Base-by-base conservation (phyloP, 768 basidiomycete genomes). In the Auricularia sp. region DNA sequence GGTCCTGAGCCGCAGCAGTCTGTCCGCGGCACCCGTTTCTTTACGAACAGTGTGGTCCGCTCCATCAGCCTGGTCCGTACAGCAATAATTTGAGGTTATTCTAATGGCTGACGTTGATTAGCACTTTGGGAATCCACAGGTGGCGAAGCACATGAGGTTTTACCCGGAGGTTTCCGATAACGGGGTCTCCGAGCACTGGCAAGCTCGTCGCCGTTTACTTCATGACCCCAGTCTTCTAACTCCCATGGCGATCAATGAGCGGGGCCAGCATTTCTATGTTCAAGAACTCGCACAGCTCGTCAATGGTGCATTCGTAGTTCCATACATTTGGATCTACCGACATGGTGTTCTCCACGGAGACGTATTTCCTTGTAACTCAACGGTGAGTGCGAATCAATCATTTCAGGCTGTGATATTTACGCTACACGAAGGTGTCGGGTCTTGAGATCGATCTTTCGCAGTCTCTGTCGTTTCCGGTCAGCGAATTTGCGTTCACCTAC, bases 21-120 rank as follows among this genome's bases (percentile, higher is more conserved):
- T 0, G 11, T 67, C 0, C 60, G 70, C 3, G 74, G 73, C 11
- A 76, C 75, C 61, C 59, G 67, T 6, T 76, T 76, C 62, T 76
- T 69, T 62, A 66, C 73, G 65, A 75, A 74, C 63, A 67, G 64
- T 42, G 68, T 69, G 6, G 16, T 4, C 14, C 12, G 16, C 16
- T 16, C 47, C n/a, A 14, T 51, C 14, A 21, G 16, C n/a, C 4
- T 51, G 47, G 47, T 51, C 3, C 6, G 47, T 3, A 16, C n/a
- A 16, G 47, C 18, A n/a, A n/a, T n/a, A n/a, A n/a, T n/a, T n/a
- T n/a, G n/a, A n/a, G n/a, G n/a, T n/a, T n/a, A 16, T 51, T 51
- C n/a, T 4, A 51, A 5, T 51, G 14, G n/a, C 47, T 51, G 47
- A 51, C 18, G 12, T 16, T 6, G 4, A 16, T 21, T 21, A 64